A percentile compares a stretch with the other conserved stretches of the same genome.
Evolutionary conservation across 2,329 filamentous ascomycete genomes (phyloP).

Genomic region (Colletotrichum abscissum): DNA sequence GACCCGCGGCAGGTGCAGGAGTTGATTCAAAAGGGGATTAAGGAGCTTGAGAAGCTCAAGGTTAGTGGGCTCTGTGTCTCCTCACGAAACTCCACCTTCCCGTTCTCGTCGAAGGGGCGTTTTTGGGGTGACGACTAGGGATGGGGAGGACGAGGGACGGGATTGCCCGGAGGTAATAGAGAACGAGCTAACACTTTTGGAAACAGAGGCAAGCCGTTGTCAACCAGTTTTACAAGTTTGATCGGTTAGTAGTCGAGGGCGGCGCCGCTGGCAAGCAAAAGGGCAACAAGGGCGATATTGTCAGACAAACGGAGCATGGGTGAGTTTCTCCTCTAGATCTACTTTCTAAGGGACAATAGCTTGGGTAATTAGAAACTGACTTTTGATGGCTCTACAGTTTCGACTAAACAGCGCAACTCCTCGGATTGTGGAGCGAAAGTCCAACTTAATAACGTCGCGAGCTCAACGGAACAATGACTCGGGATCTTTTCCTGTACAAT

Average conservation of each 20-base stretch:
- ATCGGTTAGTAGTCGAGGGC: constrained; percentile 91
- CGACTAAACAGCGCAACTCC: not conserved
- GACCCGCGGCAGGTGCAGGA: constrained; percentile 87
- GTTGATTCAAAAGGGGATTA: constrained; percentile 86
- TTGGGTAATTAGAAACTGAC: not conserved
- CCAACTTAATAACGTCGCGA: not conserved
- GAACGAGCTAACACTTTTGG: not conserved
- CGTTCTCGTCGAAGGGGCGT: no score
- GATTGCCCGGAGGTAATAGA: not conserved
- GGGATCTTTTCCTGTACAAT: not conserved
- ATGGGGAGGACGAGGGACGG: not conserved
- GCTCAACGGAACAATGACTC: not conserved
- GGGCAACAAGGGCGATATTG: constrained; percentile 72
- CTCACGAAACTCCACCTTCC: no score
- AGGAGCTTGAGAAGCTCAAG: constrained; percentile 91
- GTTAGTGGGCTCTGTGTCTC: constrained; percentile 56
- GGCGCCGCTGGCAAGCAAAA: constrained; percentile 82
- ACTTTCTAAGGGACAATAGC: not conserved
- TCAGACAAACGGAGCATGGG: constrained; percentile 84
- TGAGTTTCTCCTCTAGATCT: constrained; percentile 52
- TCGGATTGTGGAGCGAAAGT: not conserved
- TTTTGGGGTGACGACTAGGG: no score
- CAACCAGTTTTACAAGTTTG: constrained; percentile 93
- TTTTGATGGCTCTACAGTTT: not conserved
- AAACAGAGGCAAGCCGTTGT: constrained; percentile 91